phyloP scores from a whole-genome alignment of 768 basidiomycete species.

The Daedaleopsis sinensis region DNA sequence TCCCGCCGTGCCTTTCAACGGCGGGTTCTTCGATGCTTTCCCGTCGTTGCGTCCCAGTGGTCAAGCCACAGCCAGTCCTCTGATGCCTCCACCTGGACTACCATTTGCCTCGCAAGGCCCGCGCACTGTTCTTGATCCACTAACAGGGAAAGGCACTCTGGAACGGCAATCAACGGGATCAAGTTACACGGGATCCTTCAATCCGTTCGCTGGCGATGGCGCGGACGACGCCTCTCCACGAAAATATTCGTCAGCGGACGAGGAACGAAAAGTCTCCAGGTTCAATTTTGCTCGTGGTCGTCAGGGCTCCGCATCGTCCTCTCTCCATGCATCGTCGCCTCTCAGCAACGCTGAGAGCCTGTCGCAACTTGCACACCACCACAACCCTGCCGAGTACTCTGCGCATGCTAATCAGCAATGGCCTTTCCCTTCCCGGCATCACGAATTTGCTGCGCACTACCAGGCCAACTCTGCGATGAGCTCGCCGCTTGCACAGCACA shows the following conservation, averaged over 20 bases:
- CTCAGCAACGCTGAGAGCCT: constrained; percentile 50
- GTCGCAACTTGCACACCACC: constrained; percentile 50
- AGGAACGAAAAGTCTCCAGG: constrained; percentile 76
- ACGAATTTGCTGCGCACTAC: constrained; percentile 43
- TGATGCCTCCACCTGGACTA: constrained; percentile 57
- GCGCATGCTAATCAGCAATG: constrained; percentile 48
- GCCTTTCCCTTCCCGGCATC: constrained; percentile 44
- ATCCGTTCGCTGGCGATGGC: constrained; percentile 70
- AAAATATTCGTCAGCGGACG: constrained; percentile 47
- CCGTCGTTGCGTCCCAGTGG: constrained; percentile 51
- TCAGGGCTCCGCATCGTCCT: constrained; percentile 66
- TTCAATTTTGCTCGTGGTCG: constrained; percentile 82
- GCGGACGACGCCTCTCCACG: constrained; percentile 46
- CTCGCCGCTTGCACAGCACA: constrained; percentile 53
- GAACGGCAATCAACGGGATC: constrained; percentile 52
- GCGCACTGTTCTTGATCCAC: constrained; percentile 61
- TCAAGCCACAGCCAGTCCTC: constrained; percentile 31
- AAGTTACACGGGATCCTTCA: constrained; percentile 75
- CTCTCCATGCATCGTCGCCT: constrained; percentile 58
- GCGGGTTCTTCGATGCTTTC: constrained; percentile 72
- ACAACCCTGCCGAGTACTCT: constrained; percentile 25
- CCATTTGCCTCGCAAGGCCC: constrained; percentile 49
- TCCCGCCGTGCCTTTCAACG: constrained; percentile 59
- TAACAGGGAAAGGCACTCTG: constrained; percentile 41
- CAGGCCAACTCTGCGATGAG: constrained; percentile 36